Conservation (phyloP, 2,329 filamentous ascomycete genomes). For the Aspergillus cejpii region DNA sequence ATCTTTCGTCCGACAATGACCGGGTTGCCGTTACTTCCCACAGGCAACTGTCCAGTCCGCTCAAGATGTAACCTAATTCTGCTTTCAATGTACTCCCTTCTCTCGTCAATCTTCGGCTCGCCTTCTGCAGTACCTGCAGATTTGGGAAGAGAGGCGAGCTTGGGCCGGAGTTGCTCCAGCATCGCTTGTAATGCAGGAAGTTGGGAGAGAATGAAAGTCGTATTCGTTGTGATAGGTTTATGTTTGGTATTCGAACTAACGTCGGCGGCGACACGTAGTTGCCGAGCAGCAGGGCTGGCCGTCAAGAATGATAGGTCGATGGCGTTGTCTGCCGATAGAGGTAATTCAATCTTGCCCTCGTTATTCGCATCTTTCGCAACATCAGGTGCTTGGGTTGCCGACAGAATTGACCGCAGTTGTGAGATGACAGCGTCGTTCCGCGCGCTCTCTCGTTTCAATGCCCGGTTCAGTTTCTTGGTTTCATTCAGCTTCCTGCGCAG, state of each 20-base stretch:
- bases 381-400: conserved; percentile 21
- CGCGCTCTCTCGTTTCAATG: conserved; percentile 62
- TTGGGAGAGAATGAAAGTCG: conserved; percentile 71
- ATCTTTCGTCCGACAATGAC: conserved; percentile 37
- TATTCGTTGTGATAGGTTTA: conserved; percentile 42
- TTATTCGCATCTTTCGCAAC: conserved; percentile 12
- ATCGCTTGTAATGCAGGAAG: conserved; percentile 69
- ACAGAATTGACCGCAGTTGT: conserved; percentile 56
- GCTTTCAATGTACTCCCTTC: conserved; percentile 75
- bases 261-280: conserved; percentile 41
- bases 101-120: conserved; percentile 59
- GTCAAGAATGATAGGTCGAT: conserved; percentile 53
- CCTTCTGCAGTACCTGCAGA: conserved; percentile 33
- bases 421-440: conserved; percentile 65
- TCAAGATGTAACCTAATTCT: conserved; percentile 73
- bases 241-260: conserved; percentile 31
- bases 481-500: conserved; percentile 69
- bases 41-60: conserved; percentile 37
- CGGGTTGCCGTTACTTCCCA: conserved; percentile 29
- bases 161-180: conserved; percentile 60
- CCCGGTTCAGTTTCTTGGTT: conserved; percentile 65
- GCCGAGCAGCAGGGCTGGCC: conserved; percentile 42
- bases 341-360: conserved; percentile 11
- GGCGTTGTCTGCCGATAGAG: conserved; percentile 16
- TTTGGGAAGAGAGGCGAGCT: conserved; percentile 46